These are phyloP conservation scores for Stellera chamaejasme DNA, from an alignment of 345 rosid species.

Conservation along the genomic window DNA sequence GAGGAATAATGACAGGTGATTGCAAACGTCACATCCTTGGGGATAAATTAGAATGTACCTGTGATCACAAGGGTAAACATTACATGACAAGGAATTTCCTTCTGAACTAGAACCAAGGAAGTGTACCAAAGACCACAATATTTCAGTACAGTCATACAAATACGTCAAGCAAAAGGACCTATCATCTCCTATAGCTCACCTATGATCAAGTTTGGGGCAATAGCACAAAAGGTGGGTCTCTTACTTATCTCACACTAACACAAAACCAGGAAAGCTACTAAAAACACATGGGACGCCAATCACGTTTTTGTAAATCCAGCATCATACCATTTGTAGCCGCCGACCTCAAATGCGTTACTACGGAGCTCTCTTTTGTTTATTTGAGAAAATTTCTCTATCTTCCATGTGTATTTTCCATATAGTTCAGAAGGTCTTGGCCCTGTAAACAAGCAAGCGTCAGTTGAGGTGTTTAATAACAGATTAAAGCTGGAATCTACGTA, in stretches of 20 bases:
- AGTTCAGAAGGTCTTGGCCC: conserved; percentile 74
- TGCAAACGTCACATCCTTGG: conserved; percentile 83
- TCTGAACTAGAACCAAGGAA: too few species aligned
- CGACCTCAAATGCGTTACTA: conserved; percentile 72
- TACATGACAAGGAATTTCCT: too few species aligned
- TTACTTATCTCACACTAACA: too few species aligned
- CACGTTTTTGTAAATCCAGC: conserved; percentile 7
- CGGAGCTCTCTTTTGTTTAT: conserved; percentile 75
- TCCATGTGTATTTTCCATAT: conserved; percentile 81
- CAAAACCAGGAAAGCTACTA: background rate
- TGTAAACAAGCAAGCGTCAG: conserved; percentile 21
- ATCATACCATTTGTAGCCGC: conserved; percentile 85
- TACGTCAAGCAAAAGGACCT: too few species aligned
- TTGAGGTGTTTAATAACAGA: conserved; percentile 10
- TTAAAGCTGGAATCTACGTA: background rate
- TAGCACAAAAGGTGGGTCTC: too few species aligned
- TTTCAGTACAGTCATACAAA: too few species aligned
- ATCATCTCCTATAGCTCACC: too few species aligned
- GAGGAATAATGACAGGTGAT: conserved; percentile 88
- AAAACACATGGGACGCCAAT: conserved; percentile 1
- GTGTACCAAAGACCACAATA: too few species aligned
- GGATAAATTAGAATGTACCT: conserved; percentile 94
- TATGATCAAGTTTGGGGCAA: too few species aligned
- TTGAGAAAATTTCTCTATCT: conserved; percentile 82
- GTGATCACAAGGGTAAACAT: conserved; percentile 12